These are phyloP conservation scores for Trametes cingulata DNA, from an alignment of 768 basidiomycete species.

Conservation along the genomic window DNA sequence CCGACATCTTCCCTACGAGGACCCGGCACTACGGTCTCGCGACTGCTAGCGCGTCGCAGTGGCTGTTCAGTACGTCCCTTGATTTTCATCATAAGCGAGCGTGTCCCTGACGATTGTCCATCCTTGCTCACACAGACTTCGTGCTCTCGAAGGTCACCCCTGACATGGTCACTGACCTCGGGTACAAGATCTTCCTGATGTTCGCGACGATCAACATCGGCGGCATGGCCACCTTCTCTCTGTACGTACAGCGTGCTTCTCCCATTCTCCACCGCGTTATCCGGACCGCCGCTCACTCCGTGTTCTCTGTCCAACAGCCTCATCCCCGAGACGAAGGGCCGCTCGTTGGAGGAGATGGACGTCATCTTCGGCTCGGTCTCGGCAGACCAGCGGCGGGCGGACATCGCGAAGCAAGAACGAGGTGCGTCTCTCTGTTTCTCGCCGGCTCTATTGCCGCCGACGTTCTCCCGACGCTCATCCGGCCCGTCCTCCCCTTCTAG, in stretches of 20 bases:
- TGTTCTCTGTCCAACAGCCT: constrained; percentile 27
- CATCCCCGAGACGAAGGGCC: constrained; percentile 45
- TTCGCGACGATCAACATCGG: constrained; percentile 74
- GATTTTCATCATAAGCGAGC: neutral
- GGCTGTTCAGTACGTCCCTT: constrained; percentile 68
- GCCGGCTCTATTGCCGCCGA: neutral
- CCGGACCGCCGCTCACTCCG: neutral
- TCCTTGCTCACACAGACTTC: constrained; percentile 48
- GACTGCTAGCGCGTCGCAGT: constrained; percentile 74
- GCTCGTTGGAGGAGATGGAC: constrained; percentile 54
- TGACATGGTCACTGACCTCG: constrained; percentile 56
- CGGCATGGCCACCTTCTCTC: constrained; percentile 66
- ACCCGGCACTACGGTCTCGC: constrained; percentile 82
- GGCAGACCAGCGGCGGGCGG: constrained; percentile 51
- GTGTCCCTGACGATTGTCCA: neutral
- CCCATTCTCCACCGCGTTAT: neutral
- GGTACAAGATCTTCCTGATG: constrained; percentile 77
- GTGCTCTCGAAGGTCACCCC: constrained; percentile 74
- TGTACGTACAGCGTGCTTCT: constrained; percentile 41
- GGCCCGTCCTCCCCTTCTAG: neutral
- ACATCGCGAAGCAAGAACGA: constrained; percentile 50
- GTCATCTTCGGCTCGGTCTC: constrained; percentile 59
- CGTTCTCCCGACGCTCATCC: constrained; percentile 1
- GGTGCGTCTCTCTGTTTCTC: constrained; percentile 21
- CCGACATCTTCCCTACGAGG: constrained; percentile 86